Conservation (phyloP, 768 basidiomycete genomes). For the Agrocybe praecox region DNA sequence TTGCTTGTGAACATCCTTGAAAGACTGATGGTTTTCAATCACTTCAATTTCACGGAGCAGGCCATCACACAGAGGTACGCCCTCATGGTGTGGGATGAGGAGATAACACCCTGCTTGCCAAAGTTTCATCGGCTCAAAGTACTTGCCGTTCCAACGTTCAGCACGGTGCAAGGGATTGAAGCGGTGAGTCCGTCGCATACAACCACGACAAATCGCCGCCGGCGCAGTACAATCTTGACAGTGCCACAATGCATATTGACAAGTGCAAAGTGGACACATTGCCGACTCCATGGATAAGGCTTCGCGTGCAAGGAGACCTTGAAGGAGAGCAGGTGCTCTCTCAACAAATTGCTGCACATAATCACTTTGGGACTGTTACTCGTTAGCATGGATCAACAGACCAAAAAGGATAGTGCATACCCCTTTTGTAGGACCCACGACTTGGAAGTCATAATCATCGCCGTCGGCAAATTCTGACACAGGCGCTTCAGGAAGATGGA, state of each 20-base stretch:
- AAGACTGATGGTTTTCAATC: neutral
- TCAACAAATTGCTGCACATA: neutral
- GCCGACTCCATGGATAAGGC: neutral
- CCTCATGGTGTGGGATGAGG: slow-evolving; percentile 1
- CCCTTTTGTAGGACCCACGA: too few relatives aligned
- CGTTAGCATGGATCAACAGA: too few relatives aligned
- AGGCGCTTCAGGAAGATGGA: too few relatives aligned
- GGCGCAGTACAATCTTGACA: slow-evolving; percentile 10
- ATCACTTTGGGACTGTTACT: neutral
- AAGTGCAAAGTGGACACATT: neutral
- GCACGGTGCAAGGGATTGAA: slow-evolving; percentile 10
- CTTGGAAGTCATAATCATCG: too few relatives aligned
- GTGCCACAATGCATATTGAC: slow-evolving; percentile 5
- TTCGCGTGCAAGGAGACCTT: neutral
- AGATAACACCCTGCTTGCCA: slow-evolving; percentile 12
- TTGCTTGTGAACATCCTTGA: neutral
- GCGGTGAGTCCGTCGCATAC: slow-evolving; percentile 7
- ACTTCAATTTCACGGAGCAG: neutral
- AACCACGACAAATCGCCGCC: slow-evolving; percentile 1
- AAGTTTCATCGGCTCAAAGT: slow-evolving; percentile 6
- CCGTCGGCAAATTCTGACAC: too few relatives aligned
- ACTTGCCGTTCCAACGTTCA: slow-evolving; percentile 9
- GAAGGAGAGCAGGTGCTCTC: neutral
- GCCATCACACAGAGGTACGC: neutral
- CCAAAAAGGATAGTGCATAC: too few relatives aligned